A percentile compares a stretch with the other conserved stretches of the same genome.
These are phyloP conservation scores for Capsella bursapastoris DNA, from an alignment of 345 rosid genomes.

Conservation along the genomic window DNA sequence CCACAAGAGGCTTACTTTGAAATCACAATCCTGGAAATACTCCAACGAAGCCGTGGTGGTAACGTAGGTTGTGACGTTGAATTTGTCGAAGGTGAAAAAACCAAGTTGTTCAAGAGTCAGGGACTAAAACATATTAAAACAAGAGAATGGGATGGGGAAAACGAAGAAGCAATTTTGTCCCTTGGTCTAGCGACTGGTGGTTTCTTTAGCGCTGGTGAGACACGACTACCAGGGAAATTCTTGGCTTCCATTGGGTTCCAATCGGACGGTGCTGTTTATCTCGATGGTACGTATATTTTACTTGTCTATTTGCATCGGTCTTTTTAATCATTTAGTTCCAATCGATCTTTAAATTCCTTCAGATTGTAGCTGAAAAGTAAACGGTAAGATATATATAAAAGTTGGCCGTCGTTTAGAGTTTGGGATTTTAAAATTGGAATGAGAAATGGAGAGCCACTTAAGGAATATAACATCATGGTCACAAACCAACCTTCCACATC, in stretches of 20 bases:
- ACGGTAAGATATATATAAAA: neutral
- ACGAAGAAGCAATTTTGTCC: conserved; percentile 50
- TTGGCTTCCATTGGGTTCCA: conserved; percentile 89
- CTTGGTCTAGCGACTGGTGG: conserved; percentile 73
- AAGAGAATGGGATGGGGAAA: conserved; percentile 37
- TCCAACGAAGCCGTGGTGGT: conserved; percentile 35
- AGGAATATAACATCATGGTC: conserved; percentile 36
- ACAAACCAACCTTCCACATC: neutral
- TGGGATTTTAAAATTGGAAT: neutral
- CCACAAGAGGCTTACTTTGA: conserved; percentile 96
- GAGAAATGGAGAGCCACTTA: conserved; percentile 46
- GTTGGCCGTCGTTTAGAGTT: neutral
- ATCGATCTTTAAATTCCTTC: neutral
- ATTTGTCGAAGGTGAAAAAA: conserved; percentile 62
- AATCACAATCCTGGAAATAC: conserved; percentile 59
- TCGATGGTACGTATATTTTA: conserved; percentile 64
- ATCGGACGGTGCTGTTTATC: conserved; percentile 80
- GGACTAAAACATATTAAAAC: conserved; percentile 47
- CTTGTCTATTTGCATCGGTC: neutral
- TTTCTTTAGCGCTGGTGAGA: conserved; percentile 47
- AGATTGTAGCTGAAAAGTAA: neutral
- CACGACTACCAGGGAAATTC: conserved; percentile 76
- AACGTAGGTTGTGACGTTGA: conserved; percentile 22
- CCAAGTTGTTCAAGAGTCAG: conserved; percentile 64
- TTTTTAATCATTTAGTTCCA: neutral